Conservation (phyloP, 805 yeast genomes). For the Cyberlindnera suaveolens region DNA sequence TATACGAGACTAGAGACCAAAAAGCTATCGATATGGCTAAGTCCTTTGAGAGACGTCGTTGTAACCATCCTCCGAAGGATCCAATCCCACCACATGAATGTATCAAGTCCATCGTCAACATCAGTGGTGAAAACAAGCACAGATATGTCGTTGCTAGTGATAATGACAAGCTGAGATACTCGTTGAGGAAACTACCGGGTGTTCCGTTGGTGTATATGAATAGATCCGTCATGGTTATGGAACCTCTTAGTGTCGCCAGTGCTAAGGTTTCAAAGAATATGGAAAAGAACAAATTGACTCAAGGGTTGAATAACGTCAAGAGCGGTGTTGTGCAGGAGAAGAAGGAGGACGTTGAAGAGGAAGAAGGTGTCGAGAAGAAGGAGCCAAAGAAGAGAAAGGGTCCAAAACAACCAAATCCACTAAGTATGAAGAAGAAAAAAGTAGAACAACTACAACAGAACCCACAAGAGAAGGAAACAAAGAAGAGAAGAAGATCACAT, state of each 20-base stretch:
- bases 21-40: conserved; percentile 78
- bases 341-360: conserved; percentile 25
- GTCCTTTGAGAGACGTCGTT: conserved; percentile 82
- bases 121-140: conserved; percentile 79
- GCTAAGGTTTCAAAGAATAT: conserved; percentile 37
- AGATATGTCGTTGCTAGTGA: conserved; percentile 88
- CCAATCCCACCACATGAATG: conserved; percentile 70
- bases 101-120: conserved; percentile 58
- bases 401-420: conserved; percentile 82
- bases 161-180: conserved; percentile 59
- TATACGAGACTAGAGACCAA: conserved; percentile 68
- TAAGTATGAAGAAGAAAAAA: conserved; percentile 79
- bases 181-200: conserved; percentile 75
- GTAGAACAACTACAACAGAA: conserved; percentile 14
- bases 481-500: conserved; percentile 20
- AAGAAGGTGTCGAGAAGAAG: conserved; percentile 13
- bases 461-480: conserved; percentile 8
- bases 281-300: conserved; percentile 64
- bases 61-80: conserved; percentile 69
- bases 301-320: conserved; percentile 63
- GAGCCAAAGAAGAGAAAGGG: conserved; percentile 49
- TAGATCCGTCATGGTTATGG: conserved; percentile 93
- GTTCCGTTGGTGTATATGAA: conserved; percentile 84
- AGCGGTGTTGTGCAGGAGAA: conserved; percentile 2
- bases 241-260: conserved; percentile 78